These are phyloP conservation scores for Zymoseptoria tritici DNA, from an alignment of 2,329 filamentous ascomycete genomes.

Conservation along the genomic window DNA sequence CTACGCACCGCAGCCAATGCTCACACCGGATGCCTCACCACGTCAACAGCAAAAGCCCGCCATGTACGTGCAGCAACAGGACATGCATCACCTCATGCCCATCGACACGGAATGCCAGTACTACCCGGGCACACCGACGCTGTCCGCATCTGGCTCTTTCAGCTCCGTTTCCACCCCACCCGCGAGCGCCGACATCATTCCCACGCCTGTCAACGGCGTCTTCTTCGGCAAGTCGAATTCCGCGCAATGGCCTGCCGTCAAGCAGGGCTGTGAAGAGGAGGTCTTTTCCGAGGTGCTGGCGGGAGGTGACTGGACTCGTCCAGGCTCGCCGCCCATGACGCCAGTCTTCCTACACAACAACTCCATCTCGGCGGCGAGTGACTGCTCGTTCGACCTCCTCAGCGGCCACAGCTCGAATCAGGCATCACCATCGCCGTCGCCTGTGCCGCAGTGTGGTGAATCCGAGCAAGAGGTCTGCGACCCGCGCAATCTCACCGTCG, in stretches of 20 bases:
- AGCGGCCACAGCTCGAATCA: conserved; percentile 59
- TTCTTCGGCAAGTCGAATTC: conserved; percentile 24
- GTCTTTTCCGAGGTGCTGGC: conserved; percentile 65
- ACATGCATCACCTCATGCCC: conserved; percentile 39
- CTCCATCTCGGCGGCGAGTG: conserved; percentile 49
- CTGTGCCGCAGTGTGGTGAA: conserved; percentile 61
- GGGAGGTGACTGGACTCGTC: conserved; percentile 66
- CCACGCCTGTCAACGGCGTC: conserved; percentile 68
- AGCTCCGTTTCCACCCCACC: conserved; percentile 81
- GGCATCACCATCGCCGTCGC: conserved; percentile 73
- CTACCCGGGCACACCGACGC: conserved; percentile 77
- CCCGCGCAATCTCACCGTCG: conserved; percentile 78
- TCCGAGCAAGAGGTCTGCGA: conserved; percentile 73
- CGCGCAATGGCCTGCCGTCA: conserved; percentile 53
- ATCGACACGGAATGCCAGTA: conserved; percentile 69
- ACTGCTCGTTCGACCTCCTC: conserved; percentile 62
- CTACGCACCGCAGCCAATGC: conserved; percentile 52
- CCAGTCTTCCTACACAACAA: conserved; percentile 66
- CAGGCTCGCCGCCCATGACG: conserved; percentile 77
- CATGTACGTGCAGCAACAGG: conserved; percentile 57
- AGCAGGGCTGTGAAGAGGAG: conserved; percentile 64
- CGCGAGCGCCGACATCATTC: conserved; percentile 65
- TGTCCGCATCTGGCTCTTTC: conserved; percentile 77
- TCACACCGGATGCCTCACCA: conserved; percentile 71
- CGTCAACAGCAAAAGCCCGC: conserved; percentile 68